Conservation (phyloP, 2,329 filamentous ascomycete genomes). For the Phaeosphaeriaceae sp. region DNA sequence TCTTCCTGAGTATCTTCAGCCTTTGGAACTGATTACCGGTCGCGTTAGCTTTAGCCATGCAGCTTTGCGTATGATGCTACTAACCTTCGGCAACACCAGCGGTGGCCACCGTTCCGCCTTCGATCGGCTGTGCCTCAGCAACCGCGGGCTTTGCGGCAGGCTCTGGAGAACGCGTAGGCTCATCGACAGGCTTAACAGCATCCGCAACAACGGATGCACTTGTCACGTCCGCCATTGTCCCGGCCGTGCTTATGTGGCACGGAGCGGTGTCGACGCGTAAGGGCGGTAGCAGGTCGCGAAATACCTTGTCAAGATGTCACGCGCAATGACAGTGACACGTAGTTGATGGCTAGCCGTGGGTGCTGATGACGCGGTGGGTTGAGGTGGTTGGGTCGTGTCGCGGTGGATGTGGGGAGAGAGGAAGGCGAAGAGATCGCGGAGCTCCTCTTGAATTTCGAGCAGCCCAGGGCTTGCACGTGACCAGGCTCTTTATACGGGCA, state of each 20-base stretch:
- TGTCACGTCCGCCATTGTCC: constrained; percentile 47
- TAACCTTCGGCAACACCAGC: constrained; percentile 40
- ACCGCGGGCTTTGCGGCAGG: constrained; percentile 33
- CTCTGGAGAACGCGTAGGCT: constrained; percentile 40
- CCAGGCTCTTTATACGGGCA: neutral
- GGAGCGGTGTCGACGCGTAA: constrained; percentile 45
- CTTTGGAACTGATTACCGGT: constrained; percentile 23
- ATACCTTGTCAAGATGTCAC: constrained; percentile 29
- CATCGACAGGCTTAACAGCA: constrained; percentile 34
- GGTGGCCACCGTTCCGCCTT: constrained; percentile 37
- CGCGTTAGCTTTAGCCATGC: constrained; percentile 24
- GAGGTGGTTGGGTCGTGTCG: constrained; percentile 40
- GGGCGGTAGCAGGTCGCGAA: constrained; percentile 37
- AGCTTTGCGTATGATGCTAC: constrained; percentile 7
- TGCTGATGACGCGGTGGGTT: constrained; percentile 46
- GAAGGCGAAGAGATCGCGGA: constrained; percentile 29
- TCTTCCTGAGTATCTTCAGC: constrained; percentile 26
- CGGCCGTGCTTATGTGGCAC: constrained; percentile 41
- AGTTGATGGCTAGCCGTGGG: constrained; percentile 39
- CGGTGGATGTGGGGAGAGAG: constrained; percentile 36
- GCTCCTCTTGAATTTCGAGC: constrained; percentile 25
- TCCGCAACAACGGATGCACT: constrained; percentile 35
- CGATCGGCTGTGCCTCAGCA: constrained; percentile 37
- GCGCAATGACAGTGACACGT: constrained; percentile 34
- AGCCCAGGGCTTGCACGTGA: constrained; percentile 10